Base-by-base conservation (phyloP, 148 eudicot genomes). In the Rhododendron vialii region DNA sequence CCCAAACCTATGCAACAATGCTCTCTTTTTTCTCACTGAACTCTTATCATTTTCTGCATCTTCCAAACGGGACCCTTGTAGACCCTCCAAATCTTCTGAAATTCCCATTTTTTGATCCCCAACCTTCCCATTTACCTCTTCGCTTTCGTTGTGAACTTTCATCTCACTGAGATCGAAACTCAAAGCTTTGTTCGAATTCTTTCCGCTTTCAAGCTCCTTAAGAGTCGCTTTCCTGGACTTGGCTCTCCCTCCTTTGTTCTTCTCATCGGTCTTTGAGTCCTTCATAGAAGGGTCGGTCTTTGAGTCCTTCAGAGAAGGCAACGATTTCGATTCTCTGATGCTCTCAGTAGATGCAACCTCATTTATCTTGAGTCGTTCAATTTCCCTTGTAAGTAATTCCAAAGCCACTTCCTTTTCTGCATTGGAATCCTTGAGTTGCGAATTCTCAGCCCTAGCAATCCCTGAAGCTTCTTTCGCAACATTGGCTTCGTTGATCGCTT, bases 381-480 rank as follows among this genome's bases (percentile, higher is more conserved):
- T 95, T 75, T 97, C 99, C 83, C 89, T 89, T 3, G 92, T 91
- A 15, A 95, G 92, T 55, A 86, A 81, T 73, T 86, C 88, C 9
- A 97, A 73, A 36, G 93, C 92, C 84, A 91, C 92, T 26, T 95
- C 98, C 83, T 94, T 97, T 71, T 93, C 95, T 0, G 79, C 82
- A 11, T 90, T 88, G 38, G 90, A 85, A 71, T 95, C 95, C 85
- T 91, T 90, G 33, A 97, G 93, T 45, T 85, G 81, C 20, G 92
- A 91, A 87, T 93, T 97, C 86, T 97, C 98, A 3, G 73, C 87
- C 83, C 90, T 89, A 36, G 98, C 98, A 12, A 94, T 89, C 69
- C 85, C 89, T 3, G 98, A 92, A 50, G 98, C 98, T 86, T 95
- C 99, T 88, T 92, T 95, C 26, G 98, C 98, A 22, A 92, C 96